Evolutionary conservation across 495 filamentous ascomycete genomes (phyloP).

Genomic region (Lindgomyces ingoldianus): DNA sequence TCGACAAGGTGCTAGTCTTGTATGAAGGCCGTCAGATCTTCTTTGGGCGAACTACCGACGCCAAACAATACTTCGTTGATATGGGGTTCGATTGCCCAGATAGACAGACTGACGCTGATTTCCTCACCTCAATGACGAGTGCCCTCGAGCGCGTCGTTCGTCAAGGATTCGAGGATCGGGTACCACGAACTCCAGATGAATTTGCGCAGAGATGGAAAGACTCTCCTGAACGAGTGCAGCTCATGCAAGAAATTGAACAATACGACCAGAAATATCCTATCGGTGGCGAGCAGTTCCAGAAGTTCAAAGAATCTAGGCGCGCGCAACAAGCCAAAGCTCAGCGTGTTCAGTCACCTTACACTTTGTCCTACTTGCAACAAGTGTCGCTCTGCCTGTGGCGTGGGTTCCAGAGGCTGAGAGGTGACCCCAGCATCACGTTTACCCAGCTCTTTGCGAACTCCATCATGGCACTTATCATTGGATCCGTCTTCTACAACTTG

Average conservation of each 20-base stretch:
- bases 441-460: conserved; percentile 71
- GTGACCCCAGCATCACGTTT: conserved; percentile 71
- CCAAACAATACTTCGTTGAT: conserved; percentile 49
- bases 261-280: conserved; percentile 66
- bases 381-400: conserved; percentile 71
- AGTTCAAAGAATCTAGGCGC: conserved; percentile 67
- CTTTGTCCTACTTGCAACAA: conserved; percentile 71
- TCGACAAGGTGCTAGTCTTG: conserved; percentile 48
- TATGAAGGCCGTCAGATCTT: conserved; percentile 49
- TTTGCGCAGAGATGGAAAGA: conserved; percentile 73
- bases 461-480: conserved; percentile 74
- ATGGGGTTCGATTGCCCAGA: conserved; percentile 63
- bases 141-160: conserved; percentile 62
- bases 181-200: conserved; percentile 70
- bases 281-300: conserved; percentile 63
- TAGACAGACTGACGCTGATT: conserved; percentile 67
- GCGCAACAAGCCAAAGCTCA: conserved; percentile 66
- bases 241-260: conserved; percentile 69
- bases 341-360: conserved; percentile 71
- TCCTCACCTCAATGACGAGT: conserved; percentile 72
- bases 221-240: conserved; percentile 64
- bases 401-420: conserved; percentile 68
- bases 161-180: conserved; percentile 60
- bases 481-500: conserved; percentile 80
- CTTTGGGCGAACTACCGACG: conserved; percentile 41